phyloP scores from a whole-genome alignment of 768 basidiomycete genomes.

The Leccinum longicurvipes region DNA sequence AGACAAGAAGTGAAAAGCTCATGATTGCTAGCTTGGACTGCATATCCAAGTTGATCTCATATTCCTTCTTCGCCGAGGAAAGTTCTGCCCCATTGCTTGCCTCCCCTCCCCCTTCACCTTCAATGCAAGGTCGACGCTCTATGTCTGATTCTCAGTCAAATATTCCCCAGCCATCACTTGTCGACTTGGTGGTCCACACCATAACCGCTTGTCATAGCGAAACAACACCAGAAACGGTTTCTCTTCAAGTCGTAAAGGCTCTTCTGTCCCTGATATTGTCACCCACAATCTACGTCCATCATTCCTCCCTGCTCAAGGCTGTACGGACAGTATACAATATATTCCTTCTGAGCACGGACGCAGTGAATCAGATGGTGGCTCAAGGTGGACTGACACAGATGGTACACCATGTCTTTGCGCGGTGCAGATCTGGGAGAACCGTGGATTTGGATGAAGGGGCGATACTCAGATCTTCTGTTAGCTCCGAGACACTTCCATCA shows the following conservation, averaged over 20 bases:
- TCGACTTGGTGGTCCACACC: conserved; percentile 92
- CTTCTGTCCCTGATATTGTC: conserved; percentile 88
- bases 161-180: conserved; percentile 67
- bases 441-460: conserved; percentile 16
- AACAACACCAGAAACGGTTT: conserved; percentile 83
- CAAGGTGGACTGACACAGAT: conserved; percentile 98
- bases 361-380: conserved; percentile 95
- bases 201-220: conserved; percentile 92
- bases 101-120: conserved; percentile 79
- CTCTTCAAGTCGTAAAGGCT: conserved; percentile 95
- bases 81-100: conserved; percentile 43
- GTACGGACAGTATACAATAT: conserved; percentile 98
- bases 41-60: conserved; percentile 94
- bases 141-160: conserved; percentile 45
- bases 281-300: conserved; percentile 83
- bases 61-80: conserved; percentile 90
- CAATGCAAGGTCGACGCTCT: conserved; percentile 39
- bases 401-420: conserved; percentile 93
- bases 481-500: conserved; percentile 20
- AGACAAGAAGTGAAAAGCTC: conserved; percentile 88
- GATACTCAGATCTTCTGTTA: conserved; percentile 17
- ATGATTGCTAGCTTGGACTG: conserved; percentile 97
- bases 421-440: conserved; percentile 50
- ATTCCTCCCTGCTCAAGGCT: conserved; percentile 92
- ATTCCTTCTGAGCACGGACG: conserved; percentile 85